phyloP scores from a whole-genome alignment of 441 rosid genomes.

The Mallotus japonicus region DNA sequence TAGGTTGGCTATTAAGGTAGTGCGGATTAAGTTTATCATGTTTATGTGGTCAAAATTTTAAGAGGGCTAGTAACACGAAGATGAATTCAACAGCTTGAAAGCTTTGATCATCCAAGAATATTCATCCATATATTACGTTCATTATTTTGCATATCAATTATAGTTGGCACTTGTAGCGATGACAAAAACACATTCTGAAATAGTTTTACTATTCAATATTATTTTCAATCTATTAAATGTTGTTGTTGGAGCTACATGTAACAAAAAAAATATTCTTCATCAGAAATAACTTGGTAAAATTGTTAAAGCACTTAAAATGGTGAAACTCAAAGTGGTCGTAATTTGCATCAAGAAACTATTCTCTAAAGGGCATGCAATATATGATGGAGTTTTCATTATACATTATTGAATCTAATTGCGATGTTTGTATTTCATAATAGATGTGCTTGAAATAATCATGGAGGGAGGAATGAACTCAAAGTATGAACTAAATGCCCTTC shows the following conservation, averaged over 20 bases:
- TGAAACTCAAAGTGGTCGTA: background rate
- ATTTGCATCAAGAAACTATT: background rate
- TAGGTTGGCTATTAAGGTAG: background rate
- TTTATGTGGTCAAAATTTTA: constrained; percentile 9
- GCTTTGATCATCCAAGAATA: constrained; percentile 7
- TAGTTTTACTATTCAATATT: background rate
- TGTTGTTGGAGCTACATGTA: constrained; percentile 6
- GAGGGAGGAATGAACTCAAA: background rate
- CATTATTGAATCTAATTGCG: background rate
- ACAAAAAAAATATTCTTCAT: background rate
- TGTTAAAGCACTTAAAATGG: background rate
- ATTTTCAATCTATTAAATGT: background rate
- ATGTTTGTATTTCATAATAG: background rate
- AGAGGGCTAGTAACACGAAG: constrained; percentile 11
- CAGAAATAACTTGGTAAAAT: background rate
- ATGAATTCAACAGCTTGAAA: background rate
- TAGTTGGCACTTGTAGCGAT: background rate
- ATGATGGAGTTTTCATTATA: background rate
- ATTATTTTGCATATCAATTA: constrained; percentile 14
- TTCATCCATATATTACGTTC: background rate
- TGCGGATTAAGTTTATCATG: background rate
- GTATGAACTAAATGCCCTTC: background rate
- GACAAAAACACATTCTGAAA: background rate
- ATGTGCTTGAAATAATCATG: background rate
- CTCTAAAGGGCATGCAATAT: background rate